phyloP scores from a whole-genome alignment of 345 rosid genomes.

The Brassica nigra region DNA sequence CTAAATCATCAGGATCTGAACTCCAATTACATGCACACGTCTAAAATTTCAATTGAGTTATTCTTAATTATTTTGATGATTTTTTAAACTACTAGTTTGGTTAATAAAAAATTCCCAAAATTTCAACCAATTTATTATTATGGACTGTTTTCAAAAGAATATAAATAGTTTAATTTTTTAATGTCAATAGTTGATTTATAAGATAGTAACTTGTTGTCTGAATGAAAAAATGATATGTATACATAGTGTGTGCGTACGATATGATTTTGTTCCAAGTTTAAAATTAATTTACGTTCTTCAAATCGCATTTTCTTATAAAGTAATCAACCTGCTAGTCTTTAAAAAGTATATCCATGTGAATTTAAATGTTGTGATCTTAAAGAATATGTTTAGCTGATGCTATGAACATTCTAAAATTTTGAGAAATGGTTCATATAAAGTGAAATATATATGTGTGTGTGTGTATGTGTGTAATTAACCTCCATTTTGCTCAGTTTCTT shows the following conservation, averaged over 20 bases:
- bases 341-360: neutral
- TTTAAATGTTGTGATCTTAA: neutral
- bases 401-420: neutral
- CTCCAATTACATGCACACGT: constrained; percentile 5
- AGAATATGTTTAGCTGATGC: neutral
- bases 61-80: neutral
- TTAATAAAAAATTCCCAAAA: neutral
- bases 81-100: neutral
- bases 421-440: neutral
- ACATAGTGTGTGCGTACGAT: neutral
- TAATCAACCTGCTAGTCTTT: neutral
- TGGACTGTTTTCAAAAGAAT: neutral
- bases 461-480: neutral
- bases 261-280: neutral
- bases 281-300: neutral
- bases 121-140: neutral
- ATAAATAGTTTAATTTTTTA: too few species aligned
- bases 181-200: neutral
- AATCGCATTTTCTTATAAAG: neutral
- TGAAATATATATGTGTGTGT: neutral
- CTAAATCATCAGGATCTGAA: neutral
- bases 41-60: neutral
- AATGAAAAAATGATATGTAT: neutral
- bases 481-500: neutral
- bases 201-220: neutral